A percentile compares a stretch with the other conserved stretches of the same genome.
Evolutionary conservation across 2,329 filamentous ascomycete genomes (phyloP).

Genomic region (Magnaporthales sp.): DNA sequence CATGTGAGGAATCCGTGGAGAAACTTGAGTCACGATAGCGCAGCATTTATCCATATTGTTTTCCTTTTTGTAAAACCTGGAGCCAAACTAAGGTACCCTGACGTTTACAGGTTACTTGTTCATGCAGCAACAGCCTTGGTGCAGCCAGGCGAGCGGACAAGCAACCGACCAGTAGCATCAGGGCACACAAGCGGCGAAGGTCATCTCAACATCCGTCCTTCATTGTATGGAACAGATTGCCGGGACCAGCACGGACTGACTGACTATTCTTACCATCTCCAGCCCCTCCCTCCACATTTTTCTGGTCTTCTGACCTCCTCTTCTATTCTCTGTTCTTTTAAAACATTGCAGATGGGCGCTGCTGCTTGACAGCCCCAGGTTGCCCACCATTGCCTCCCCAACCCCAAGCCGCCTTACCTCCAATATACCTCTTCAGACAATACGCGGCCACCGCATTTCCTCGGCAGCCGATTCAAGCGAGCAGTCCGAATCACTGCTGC

Average conservation of each 20-base stretch:
- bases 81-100: neutral
- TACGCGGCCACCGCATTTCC: constrained; percentile 33
- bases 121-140: neutral
- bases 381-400: constrained; percentile 79
- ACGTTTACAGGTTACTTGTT: neutral
- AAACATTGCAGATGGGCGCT: constrained; percentile 52
- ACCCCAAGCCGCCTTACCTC: constrained; percentile 60
- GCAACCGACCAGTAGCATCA: neutral
- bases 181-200: neutral
- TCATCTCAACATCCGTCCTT: neutral
- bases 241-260: neutral
- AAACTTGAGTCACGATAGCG: constrained; percentile 2
- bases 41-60: neutral
- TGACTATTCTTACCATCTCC: constrained; percentile 5
- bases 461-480: constrained; percentile 20
- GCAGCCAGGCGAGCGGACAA: neutral
- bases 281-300: constrained; percentile 6
- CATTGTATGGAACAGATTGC: neutral
- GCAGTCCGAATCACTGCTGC: constrained; percentile 38
- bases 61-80: constrained; percentile 4
- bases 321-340: constrained; percentile 1
- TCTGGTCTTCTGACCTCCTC: neutral
- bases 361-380: constrained; percentile 64
- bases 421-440: constrained; percentile 79
- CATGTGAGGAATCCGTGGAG: constrained; percentile 2